Evolutionary conservation across 257 asterid genomes (phyloP).

Genomic region (Solanum habrochaites): DNA sequence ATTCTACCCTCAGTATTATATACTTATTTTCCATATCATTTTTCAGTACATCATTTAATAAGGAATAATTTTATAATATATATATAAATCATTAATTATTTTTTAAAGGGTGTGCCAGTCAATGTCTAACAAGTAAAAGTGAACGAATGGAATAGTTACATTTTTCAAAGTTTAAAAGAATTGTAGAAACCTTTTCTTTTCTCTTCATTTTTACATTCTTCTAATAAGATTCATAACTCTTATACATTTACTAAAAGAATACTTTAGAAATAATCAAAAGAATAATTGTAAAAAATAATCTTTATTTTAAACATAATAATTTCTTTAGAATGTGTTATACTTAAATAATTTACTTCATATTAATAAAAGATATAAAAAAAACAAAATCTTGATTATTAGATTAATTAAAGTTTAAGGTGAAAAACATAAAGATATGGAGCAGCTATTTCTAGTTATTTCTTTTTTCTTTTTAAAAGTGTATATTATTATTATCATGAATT

Average conservation of each 20-base stretch:
- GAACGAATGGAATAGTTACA: no score
- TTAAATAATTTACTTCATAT: no score
- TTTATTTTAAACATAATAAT: no score
- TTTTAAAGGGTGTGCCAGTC: not conserved
- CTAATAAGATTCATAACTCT: not conserved
- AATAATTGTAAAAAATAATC: not conserved
- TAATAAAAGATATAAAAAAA: no score
- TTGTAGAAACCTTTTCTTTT: not conserved
- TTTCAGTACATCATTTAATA: no score
- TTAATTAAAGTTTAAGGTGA: no score
- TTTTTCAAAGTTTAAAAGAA: not conserved
- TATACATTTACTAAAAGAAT: not conserved
- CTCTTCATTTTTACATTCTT: not conserved
- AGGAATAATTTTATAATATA: no score
- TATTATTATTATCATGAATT: not conserved
- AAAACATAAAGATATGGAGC: no score
- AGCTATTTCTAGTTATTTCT: no score
- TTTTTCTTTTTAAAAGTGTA: not conserved
- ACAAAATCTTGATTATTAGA: no score
- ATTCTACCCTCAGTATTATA: not conserved
- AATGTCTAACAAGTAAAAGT: not conserved
- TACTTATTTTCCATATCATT: not conserved
- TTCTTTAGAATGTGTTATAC: not conserved
- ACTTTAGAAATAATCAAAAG: no score
- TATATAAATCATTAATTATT: not conserved